phyloP scores from a whole-genome alignment of 257 asterid species.

The Verbascum thapsus region DNA sequence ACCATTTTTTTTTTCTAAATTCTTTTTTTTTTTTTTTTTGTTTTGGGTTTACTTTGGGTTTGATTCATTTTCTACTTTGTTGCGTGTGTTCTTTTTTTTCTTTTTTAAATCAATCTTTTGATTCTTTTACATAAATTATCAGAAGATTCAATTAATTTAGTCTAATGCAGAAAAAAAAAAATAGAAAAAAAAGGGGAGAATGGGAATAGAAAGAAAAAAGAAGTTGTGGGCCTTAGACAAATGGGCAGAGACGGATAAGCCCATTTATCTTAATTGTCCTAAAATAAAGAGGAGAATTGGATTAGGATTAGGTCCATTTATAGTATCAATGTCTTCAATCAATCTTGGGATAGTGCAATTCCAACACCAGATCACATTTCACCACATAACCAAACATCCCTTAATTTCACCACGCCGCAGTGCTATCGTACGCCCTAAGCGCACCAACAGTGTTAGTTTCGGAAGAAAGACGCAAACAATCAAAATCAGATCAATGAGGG shows the following conservation, averaged over 20 bases:
- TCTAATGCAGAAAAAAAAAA: neutral
- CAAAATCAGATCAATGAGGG: constrained; percentile 68
- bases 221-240: neutral
- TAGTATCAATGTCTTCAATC: constrained; percentile 21
- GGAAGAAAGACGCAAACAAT: constrained; percentile 32
- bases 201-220: no score
- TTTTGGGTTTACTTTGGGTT: constrained; percentile 25
- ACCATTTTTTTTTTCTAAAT: constrained; percentile 3
- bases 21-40: constrained; percentile 22
- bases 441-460: constrained; percentile 29
- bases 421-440: constrained; percentile 42
- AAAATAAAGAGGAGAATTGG: neutral
- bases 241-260: constrained; percentile 13
- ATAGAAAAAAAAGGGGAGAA: neutral
- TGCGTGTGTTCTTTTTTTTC: neutral
- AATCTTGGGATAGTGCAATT: constrained; percentile 24
- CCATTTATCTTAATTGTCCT: neutral
- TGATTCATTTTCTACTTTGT: neutral
- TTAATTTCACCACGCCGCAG: constrained; percentile 15
- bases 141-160: neutral
- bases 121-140: constrained; percentile 29
- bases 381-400: constrained; percentile 29
- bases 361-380: constrained; percentile 19
- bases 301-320: constrained; percentile 8
- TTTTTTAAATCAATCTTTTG: constrained; percentile 5